A percentile compares a stretch with the other conserved stretches of the same genome.
Conservation (phyloP, 2,329 filamentous ascomycete genomes). For the Clarireedia paspali region DNA sequence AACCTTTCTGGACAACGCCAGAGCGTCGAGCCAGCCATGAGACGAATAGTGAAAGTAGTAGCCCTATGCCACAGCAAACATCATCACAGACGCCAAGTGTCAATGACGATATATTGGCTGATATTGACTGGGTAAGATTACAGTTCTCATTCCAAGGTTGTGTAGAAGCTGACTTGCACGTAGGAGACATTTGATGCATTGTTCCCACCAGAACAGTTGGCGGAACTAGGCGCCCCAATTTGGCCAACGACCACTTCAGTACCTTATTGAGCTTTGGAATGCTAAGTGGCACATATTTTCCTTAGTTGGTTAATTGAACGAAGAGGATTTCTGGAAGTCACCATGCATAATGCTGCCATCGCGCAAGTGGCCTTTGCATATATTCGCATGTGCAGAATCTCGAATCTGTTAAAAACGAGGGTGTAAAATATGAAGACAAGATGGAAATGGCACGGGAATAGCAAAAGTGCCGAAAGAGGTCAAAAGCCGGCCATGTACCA, state of each 20-base stretch:
- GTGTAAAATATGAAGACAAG: no score
- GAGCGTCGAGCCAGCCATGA: not conserved
- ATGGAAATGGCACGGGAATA: no score
- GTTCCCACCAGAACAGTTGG: slow-evolving; percentile 23
- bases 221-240: slow-evolving; percentile 1
- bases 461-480: no score
- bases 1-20: not conserved
- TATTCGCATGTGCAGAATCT: no score
- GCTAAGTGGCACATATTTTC: not conserved
- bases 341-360: no score
- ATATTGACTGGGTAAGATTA: slow-evolving; percentile 57
- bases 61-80: not conserved
- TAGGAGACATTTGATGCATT: slow-evolving; percentile 28
- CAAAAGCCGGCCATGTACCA: no score
- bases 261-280: not conserved
- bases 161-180: not conserved
- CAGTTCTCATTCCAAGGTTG: slow-evolving; percentile 13
- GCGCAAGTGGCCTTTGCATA: no score
- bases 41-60: not conserved
- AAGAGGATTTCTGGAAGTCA: no score
- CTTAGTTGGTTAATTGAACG: not conserved
- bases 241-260: not conserved
- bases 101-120: slow-evolving; percentile 36
- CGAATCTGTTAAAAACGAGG: no score
- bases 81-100: not conserved